Base-by-base conservation (phyloP, 805 yeast genomes). In the Nakazawaea pomicola region DNA sequence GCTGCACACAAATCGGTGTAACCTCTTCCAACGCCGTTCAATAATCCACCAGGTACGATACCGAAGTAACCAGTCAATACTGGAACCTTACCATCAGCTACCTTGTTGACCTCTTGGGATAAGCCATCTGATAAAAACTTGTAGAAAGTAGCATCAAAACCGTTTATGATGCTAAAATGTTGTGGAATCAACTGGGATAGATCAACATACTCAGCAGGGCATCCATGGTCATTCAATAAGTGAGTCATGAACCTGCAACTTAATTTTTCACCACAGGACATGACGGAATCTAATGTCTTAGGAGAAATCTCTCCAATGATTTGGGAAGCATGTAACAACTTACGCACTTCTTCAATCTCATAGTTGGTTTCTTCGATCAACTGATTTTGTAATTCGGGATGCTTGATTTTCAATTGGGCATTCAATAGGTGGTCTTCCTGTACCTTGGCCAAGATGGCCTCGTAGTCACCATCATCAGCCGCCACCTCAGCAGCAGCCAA, bases 1-100 rank as follows among this genome's bases (percentile, higher is more conserved):
- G 98, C 99, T 15, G 99, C 99, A 70, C 99, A 93, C 52, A 93
- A 68, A 61, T 93, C 99, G 8, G 99, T 93, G 64, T 93, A 93
- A 29, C 99, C 99, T 57, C 99, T 80, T 33, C 99, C 99, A 43
- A 93, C 95, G 39, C 95, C 87, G 54, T 83, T 83, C 49, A 93
- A 68, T 43, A 93, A 67, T 12, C 99, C 98, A 49, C 96, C 97
- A 25, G 97, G 98, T n/a, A 93, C 84, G 28, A 78, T 70, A 20
- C 99, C 99, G 54, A 93, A 93, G 61, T 87, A 93, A 2, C 99
- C 99, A 23, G 99, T 93, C 43, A 93, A 71, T 1, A 93, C 96
- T 1, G 99, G 99, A 17, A 90, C 81, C 12, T 73, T 51, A 17
- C 61, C 65, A 12, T 56, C 55, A 24, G 60, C 57, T 27, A 64